Base-by-base conservation (phyloP, 768 basidiomycete species). In the Psilocybe azurescens region DNA sequence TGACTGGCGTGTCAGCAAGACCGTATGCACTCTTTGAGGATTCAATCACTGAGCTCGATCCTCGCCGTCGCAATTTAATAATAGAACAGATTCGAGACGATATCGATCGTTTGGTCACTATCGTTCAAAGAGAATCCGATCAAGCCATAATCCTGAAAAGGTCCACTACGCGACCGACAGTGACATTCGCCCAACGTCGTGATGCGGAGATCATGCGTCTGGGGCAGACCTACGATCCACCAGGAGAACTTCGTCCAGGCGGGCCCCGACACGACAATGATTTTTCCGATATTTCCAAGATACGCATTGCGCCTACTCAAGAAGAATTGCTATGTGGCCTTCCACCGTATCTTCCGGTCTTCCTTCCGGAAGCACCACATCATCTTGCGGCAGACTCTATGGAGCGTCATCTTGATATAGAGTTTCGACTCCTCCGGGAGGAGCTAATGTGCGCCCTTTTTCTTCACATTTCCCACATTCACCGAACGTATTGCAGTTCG, bases 231-330 rank as follows among this genome's bases (percentile, higher is more conserved):
- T 89, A 84, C 63, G 82, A 85, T 20, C 83, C 82, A 6, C 88
- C 89, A 0, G 88, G 88, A 5, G 69, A 66, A 0, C 72, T 83
- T 1, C 81, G 84, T 10, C 30, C 56, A 1, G 79, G 75, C 0
- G 88, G 88, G 0, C 79, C 81, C 0, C 81, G 91, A 1, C 90
- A 93, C 60, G 84, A 91, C 69, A 93, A 92, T 60, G 90, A 91
- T 66, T 78, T 73, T 44, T 67, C 72, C 18, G 78, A 86, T 33
- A 86, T 92, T 16, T 18, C 68, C 1, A 74, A 84, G 1, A 90
- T 93, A 48, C 78, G 85, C 13, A 81, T 91, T 53, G 85, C 87
- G 0, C 92, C 92, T 0, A 93, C 92, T 0, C 81, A 89, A 48
- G 73, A 81, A 13, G 92, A 94, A 66, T 78, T 94, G 11, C 69